Conservation (phyloP, 805 yeast species). For the Hemisphaericaspora nanyangensis region DNA sequence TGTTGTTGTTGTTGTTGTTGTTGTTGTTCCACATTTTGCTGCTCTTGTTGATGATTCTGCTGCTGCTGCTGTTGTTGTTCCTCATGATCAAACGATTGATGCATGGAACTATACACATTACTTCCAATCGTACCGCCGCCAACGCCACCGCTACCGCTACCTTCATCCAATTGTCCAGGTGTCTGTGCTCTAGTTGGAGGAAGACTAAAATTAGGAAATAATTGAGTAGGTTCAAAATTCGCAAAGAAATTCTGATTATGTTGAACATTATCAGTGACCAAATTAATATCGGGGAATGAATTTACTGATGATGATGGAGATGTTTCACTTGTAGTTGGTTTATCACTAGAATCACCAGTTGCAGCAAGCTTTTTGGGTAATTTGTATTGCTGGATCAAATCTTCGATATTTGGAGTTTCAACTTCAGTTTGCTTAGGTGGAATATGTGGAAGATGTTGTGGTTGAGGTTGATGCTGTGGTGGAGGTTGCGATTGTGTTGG, state of each 20-base stretch:
- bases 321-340: conserved; percentile 15
- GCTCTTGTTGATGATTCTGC: not conserved
- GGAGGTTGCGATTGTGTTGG: not conserved
- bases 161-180: conserved; percentile 16
- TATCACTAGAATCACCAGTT: conserved; percentile 2
- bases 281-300: conserved; percentile 51
- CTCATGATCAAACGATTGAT: conserved; percentile 1
- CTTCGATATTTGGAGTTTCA: conserved; percentile 24
- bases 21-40: not conserved
- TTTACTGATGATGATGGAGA: conserved; percentile 34
- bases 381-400: conserved; percentile 31
- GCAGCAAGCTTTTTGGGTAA: conserved; percentile 7
- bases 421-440: conserved; percentile 1
- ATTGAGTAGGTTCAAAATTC: conserved; percentile 54
- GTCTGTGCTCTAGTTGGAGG: conserved; percentile 38
- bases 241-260: conserved; percentile 43
- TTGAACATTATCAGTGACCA: conserved; percentile 51
- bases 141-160: not conserved
- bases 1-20: not conserved
- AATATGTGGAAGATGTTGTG: not conserved
- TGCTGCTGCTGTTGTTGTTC: not conserved
- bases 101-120: conserved; percentile 6
- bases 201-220: conserved; percentile 43
- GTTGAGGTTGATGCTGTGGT: conserved; percentile 2
- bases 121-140: conserved; percentile 4